A percentile compares a stretch with the other conserved stretches of the same genome.
Evolutionary conservation across 2,329 filamentous ascomycete genomes (phyloP).

Genomic region (Aspergillus tamarii): DNA sequence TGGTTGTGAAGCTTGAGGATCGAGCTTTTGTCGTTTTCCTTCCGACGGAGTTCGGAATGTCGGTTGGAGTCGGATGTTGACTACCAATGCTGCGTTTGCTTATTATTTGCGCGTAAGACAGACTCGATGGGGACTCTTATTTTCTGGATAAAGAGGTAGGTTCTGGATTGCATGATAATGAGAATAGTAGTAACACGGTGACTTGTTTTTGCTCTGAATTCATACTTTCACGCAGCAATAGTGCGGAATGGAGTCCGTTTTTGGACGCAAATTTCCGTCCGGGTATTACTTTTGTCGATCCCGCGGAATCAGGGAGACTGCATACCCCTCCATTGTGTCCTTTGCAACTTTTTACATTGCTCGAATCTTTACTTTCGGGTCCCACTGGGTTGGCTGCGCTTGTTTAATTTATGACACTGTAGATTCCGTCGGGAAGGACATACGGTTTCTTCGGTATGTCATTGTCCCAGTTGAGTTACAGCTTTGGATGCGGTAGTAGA

Average conservation of each 20-base stretch:
- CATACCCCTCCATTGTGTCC: not conserved
- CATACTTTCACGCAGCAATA: not conserved
- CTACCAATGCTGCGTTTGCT: conserved; percentile 2
- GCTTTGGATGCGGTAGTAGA: conserved; percentile 62
- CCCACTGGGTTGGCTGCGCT: conserved; percentile 82
- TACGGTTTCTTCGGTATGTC: conserved; percentile 72
- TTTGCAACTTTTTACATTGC: conserved; percentile 86
- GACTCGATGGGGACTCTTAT: not conserved
- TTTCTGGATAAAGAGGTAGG: not conserved
- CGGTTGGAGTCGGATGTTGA: conserved; percentile 13
- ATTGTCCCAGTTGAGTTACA: conserved; percentile 72
- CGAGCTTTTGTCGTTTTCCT: not conserved
- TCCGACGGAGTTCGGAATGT: conserved; percentile 11
- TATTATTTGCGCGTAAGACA: not conserved
- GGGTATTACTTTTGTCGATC: conserved; percentile 2
- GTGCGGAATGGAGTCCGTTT: not conserved
- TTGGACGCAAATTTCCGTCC: not conserved
- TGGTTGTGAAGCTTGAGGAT: not conserved
- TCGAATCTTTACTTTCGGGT: conserved; percentile 69
- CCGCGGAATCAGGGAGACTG: not conserved
- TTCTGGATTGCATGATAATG: not conserved
- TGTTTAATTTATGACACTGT: conserved; percentile 82
- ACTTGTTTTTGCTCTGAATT: not conserved
- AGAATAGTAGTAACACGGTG: not conserved
- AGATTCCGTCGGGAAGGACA: conserved; percentile 73